Percentiles rank a stretch among this genome's conserved stretches.
These are phyloP conservation scores for Eucalyptus fibrosa DNA, from an alignment of 345 rosid genomes.

Conservation along the genomic window DNA sequence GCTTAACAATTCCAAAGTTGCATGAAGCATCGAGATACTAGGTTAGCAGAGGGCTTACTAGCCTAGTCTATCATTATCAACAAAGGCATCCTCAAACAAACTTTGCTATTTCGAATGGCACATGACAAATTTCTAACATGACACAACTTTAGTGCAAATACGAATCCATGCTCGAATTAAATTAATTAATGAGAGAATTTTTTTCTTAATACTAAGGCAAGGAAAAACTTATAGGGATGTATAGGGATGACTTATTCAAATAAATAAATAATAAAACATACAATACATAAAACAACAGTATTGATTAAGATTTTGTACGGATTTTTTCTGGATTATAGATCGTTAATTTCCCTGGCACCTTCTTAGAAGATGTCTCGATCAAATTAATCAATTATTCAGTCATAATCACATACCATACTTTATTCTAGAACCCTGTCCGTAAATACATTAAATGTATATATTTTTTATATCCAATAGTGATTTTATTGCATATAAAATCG, in stretches of 20 bases:
- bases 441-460: neutral
- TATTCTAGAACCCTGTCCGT: neutral
- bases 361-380: neutral
- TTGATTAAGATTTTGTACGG: neutral
- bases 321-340: neutral
- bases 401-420: neutral
- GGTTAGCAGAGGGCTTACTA: neutral
- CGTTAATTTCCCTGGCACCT: neutral
- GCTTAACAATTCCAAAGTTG: neutral
- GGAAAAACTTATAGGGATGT: neutral
- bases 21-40: neutral
- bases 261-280: too few relatives aligned
- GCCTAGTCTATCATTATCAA: neutral
- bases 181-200: neutral
- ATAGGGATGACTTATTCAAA: neutral
- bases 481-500: neutral
- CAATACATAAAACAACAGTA: fast-evolving
- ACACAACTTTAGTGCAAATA: neutral
- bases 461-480: neutral
- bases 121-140: neutral
- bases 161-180: neutral
- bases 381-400: neutral
- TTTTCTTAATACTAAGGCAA: neutral
- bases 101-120: neutral
- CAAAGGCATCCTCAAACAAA: neutral